Evolutionary conservation across 192 early-diverging fungal genomes (phyloP), one percentile per base, ranked within the genome.

Genomic region (Umbelopsis sp.): DNA sequence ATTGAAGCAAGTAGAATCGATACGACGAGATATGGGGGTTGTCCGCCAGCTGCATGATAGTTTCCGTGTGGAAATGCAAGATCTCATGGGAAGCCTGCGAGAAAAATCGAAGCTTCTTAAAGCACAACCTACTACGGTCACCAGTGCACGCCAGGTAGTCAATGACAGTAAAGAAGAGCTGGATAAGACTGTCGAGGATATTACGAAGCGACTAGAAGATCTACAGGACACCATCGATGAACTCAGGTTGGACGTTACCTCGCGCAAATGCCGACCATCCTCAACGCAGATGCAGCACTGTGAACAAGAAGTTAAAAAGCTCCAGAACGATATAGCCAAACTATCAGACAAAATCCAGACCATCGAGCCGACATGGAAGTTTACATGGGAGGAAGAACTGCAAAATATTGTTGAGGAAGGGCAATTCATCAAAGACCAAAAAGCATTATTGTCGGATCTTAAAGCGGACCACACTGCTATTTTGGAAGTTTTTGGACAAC

Each of bases 331-430:
- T 20, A 79, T 86, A 10, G 45, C 71, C 3, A 74, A 76, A 16
- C 84, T 92, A 1, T 65, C 84, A 3, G 69, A 78, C 12, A 84
- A 84, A 47, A 85, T 94, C 24, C 81, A 89, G 68, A 83, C 84
- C 4, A 74, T 85, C 17, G 81, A 89, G 44, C 80, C 88, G 10
- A 82, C 82, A 25, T 93, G 91, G 91, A 93, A 92, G 69, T 86
- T 85, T 70, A 89, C 89, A 4, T 94, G 93, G 93, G 91, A 93
- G 72, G 86, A 85, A 5, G 91, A 94, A 74, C 73, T 94, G 43
- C 90, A 93, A 65, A 86, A 81, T 26, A 90, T 94, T 44, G 81
- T 94, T 14, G 82, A 87, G 56, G 93, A 94, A 70, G 91, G 93
- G 75, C 75, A 85, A 71, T 91, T 91, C 71, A 79, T 92, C 66